Conservation (phyloP, 164 flowering plant species). For the Chimonanthus praecox region DNA sequence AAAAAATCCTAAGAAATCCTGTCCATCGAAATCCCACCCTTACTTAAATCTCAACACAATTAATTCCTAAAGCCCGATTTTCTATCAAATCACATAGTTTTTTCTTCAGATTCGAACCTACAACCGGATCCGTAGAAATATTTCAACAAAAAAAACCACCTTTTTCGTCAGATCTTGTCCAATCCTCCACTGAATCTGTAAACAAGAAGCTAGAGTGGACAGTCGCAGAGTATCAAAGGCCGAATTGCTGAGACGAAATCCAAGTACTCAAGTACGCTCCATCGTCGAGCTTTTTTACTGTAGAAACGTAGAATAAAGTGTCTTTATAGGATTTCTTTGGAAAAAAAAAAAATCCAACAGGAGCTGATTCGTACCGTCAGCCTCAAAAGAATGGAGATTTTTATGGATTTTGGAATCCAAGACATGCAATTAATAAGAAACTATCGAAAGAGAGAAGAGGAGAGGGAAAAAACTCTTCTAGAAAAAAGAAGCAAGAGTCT, state of each 20-base stretch:
- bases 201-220: conserved; percentile 3
- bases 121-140: not conserved
- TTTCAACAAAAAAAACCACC: not conserved
- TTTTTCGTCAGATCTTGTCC: conserved; percentile 6
- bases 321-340: not conserved
- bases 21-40: not conserved
- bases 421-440: too few relatives aligned
- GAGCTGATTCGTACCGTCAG: too few relatives aligned
- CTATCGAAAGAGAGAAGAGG: too few relatives aligned
- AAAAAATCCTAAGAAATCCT: not conserved
- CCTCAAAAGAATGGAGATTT: too few relatives aligned
- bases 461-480: too few relatives aligned
- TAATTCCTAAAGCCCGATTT: not conserved
- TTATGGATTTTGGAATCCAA: too few relatives aligned
- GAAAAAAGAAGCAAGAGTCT: too few relatives aligned
- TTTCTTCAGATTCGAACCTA: not conserved
- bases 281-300: not conserved
- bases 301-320: not conserved
- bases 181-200: conserved; percentile 5
- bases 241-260: not conserved
- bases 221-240: not conserved
- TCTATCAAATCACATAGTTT: conserved; percentile 2
- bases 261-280: conserved; percentile 7
- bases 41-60: not conserved
- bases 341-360: not conserved